Evolutionary conservation across 1,284 basidiomycete species (phyloP), one percentile per base, ranked within the genome.

Genomic region (Vanrija sp.): DNA sequence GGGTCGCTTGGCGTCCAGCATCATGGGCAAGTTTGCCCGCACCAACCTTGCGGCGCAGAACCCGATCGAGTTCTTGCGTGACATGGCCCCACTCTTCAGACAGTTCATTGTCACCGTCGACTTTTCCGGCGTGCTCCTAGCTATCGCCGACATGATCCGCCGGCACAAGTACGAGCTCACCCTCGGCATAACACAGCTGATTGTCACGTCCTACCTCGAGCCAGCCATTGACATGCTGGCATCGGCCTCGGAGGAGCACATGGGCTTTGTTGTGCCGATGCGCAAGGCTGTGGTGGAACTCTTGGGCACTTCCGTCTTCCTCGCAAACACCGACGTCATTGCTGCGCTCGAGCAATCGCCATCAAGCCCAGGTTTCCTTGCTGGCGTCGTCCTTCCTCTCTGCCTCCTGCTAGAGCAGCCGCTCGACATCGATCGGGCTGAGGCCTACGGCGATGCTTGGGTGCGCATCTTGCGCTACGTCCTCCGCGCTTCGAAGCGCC

Each of bases 391-490:
- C 3, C 73, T 89, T 3, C 87, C 87, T 6, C 76, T 90, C 12
- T 77, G 80, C 9, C 63, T 86, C 35, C 68, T 75, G 3, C 72
- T 88, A 59, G 81, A 82, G 63, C 81, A 80, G 0, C 78, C 81
- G 2, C 62, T 73, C 3, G 79, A 82, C 25, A 69, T 83, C 73
- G 39, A 73, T 72, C 22, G 77, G 77, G 57, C 79, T 70, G 22
- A 72, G 75, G 36, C 78, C 2, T 77, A 83, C 57, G 70, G 76
- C 8, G 77, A 77, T 37, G 78, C 82, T 5, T 89, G 87, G 87
- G 72, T 85, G 23, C 82, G 85, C 12, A 68, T 90, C 16, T 71
- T 88, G 19, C 78, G 81, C 12, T 85, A 84, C 54, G 75, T 80
- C 0, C 80, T 88, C 65, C 35, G 42, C 20, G 65, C 75, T 4